Base-by-base conservation (phyloP, 2,329 filamentous ascomycete species). In the Ascochyta pisi region DNA sequence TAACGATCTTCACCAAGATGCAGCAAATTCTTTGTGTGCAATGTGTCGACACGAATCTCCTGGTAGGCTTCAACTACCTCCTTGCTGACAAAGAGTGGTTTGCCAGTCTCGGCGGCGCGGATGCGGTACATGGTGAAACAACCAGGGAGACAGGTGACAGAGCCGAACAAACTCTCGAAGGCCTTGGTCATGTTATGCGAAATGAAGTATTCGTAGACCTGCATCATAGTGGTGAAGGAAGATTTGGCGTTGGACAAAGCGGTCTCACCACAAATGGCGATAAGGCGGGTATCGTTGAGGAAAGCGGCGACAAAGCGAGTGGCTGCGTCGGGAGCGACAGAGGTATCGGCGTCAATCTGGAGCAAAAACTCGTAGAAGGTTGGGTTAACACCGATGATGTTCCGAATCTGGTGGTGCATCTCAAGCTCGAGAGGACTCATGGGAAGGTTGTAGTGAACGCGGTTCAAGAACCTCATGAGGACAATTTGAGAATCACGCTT, bases 111-210 rank as follows among this genome's bases (percentile, higher is more conserved):
- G 6, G 93, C 91, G 27, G 95, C 92, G 61, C 95, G 91, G 71
- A 99, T 92, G 67, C 95, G 90, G 79, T 97, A 99, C 95, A 99
- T 99, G 69, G 90, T 92, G 85, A 98, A 99, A 85, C 95, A 99
- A 82, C 95, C 95, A 23, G 95, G 95, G 73, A 99, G 83, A 84
- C 95, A 99, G 46, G 95, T 99, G 66, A 99, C 94, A 65, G 91
- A 96, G 54, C 94, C 95, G 73, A 99, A 99, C 68, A 99, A 83
- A 79, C 90, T 95, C 78, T 98, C 94, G 75, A 99, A 99, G 12
- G 94, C 95, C 80, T 99, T 98, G 66, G 91, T 89, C 66, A 99
- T 79, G 75, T 98, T 96, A 82, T 99, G 94, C 47, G 94, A 98
- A 70, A 99, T 99, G 81, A 93, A 99, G 83, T 99, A 99, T 78